Percentiles rank a stretch among this genome's conserved stretches.
Conservation (phyloP, 208 protist genomes). For the Crithidia expoeki region DNA sequence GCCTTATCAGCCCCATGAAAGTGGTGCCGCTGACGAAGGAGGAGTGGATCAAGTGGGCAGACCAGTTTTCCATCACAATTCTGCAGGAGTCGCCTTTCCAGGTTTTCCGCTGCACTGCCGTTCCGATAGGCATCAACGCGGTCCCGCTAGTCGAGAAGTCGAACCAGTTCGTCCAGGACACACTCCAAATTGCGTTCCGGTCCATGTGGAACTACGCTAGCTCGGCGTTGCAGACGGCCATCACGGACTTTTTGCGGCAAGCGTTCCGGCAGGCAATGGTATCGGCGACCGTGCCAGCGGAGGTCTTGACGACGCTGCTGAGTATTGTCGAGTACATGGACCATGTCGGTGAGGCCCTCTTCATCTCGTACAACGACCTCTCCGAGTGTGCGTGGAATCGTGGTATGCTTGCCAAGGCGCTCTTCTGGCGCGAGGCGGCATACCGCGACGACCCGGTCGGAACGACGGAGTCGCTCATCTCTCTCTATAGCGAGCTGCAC, state of each 20-base stretch:
- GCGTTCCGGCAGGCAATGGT: slow-evolving; percentile 65
- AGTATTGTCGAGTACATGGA: slow-evolving; percentile 89
- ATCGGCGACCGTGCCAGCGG: slow-evolving; percentile 67
- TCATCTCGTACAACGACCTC: slow-evolving; percentile 63
- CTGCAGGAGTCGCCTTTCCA: slow-evolving; percentile 87
- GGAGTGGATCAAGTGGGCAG: slow-evolving; percentile 80
- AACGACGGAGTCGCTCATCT: slow-evolving; percentile 82
- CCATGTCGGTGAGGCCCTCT: slow-evolving; percentile 71
- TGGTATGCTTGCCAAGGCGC: slow-evolving; percentile 87
- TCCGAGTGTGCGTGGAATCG: slow-evolving; percentile 84
- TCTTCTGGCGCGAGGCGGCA: slow-evolving; percentile 86
- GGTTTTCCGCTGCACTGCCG: slow-evolving; percentile 81
- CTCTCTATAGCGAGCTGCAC: slow-evolving; percentile 80
- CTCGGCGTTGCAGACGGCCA: slow-evolving; percentile 55
- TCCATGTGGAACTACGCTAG: slow-evolving; percentile 77
- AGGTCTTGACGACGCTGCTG: slow-evolving; percentile 70
- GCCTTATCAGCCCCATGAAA: slow-evolving; percentile 60
- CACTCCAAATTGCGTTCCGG: slow-evolving; percentile 77
- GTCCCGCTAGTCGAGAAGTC: slow-evolving; percentile 72
- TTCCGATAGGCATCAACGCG: slow-evolving; percentile 67
- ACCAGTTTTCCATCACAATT: slow-evolving; percentile 68
- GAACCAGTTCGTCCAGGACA: slow-evolving; percentile 63
- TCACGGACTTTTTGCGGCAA: slow-evolving; percentile 70
- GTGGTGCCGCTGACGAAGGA: slow-evolving; percentile 72
- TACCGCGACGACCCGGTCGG: slow-evolving; percentile 72